Base-by-base conservation (phyloP, 2,329 filamentous ascomycete species). In the Curvularia eragrostidis region DNA sequence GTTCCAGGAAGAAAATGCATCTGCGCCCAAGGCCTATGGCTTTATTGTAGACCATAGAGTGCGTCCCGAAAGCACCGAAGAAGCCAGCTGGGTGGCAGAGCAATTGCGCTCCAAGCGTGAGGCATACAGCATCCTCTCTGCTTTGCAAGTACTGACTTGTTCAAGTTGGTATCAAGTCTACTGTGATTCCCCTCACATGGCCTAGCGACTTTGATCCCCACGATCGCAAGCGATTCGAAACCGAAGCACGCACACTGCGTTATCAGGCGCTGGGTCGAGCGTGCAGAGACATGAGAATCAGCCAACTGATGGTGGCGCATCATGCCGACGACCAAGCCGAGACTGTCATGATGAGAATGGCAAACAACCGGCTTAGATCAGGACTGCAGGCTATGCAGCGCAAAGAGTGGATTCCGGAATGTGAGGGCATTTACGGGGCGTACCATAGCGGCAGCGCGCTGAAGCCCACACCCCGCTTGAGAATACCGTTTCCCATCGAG, bases 291-390 rank as follows among this genome's bases (percentile, higher is more conserved):
- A 65, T 79, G 5, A 72, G 78, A 0, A 84, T 90, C 3, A 77
- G 76, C 4, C 85, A 85, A 19, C 74, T 98, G 1, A 83, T 97
- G 38, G 80, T 96, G 26, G 95, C 89, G 3, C 95, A 99, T 72
- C 95, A 99, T 73, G 82, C 85, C 61, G 93, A 97, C 69, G 95
- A 99, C 69, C 91, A 95, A 71, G 90, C 93, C 54, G 95, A 99
- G 78, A 97, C 93, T 0, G 83, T 96, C 3, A 78, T 98, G 48
- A 90, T 93, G 87, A 85, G 95, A 41, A 76, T 98, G 34, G 77
- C 89, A 8, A 81, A 82, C 3, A 87, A 89, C 0, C 89, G 91
- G 67, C 80, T 84, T 2, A 85, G 85, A n/a, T 80, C 84, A n/a
- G 93, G 91, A 0, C 79, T 97, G 28, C 80, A 83, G 15, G 92